A percentile compares a stretch with the other conserved stretches of the same genome.
Conservation (phyloP, 2,329 filamentous ascomycete species). For the Pezicula neosporulosa region DNA sequence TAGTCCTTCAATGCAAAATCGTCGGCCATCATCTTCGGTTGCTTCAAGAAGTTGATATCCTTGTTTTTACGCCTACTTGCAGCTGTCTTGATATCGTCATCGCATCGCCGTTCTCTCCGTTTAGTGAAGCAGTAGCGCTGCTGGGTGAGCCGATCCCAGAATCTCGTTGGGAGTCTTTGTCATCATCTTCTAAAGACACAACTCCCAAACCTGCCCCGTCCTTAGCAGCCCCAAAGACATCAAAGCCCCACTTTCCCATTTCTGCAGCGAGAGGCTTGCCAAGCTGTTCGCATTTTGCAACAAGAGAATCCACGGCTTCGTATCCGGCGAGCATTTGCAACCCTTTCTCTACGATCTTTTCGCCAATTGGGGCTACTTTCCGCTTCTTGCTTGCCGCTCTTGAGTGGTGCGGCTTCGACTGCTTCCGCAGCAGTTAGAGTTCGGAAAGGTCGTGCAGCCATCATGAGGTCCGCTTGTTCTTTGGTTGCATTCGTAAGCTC, state of each 20-base stretch:
- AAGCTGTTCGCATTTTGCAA: slow-evolving; percentile 69
- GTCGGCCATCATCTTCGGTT: slow-evolving; percentile 75
- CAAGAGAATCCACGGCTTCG: slow-evolving; percentile 78
- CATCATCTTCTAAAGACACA: slow-evolving; percentile 43
- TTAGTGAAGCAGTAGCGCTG: slow-evolving; percentile 30
- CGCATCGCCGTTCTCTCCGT: slow-evolving; percentile 39
- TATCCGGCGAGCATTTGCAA: slow-evolving; percentile 76
- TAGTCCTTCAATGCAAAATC: slow-evolving; percentile 85
- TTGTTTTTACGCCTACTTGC: slow-evolving; percentile 15
- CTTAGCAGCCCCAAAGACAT: slow-evolving; percentile 57
- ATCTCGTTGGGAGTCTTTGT: slow-evolving; percentile 44
- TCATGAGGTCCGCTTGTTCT: slow-evolving; percentile 63
- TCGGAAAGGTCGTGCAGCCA: slow-evolving; percentile 72
- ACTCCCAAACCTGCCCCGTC: slow-evolving; percentile 56
- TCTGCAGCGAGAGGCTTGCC: slow-evolving; percentile 63
- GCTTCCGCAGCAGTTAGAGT: slow-evolving; percentile 62
- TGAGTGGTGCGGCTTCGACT: slow-evolving; percentile 52
- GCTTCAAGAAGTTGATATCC: slow-evolving; percentile 28
- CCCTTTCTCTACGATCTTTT: slow-evolving; percentile 64
- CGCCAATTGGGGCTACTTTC: slow-evolving; percentile 51
- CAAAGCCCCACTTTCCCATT: slow-evolving; percentile 66
- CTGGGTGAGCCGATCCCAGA: slow-evolving; percentile 65
- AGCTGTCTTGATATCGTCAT: slow-evolving; percentile 34
- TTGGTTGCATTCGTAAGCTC: slow-evolving; percentile 77
- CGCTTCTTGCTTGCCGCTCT: slow-evolving; percentile 48